Conservation (phyloP, 2,329 filamentous ascomycete genomes). For the Didymella keratinophila region DNA sequence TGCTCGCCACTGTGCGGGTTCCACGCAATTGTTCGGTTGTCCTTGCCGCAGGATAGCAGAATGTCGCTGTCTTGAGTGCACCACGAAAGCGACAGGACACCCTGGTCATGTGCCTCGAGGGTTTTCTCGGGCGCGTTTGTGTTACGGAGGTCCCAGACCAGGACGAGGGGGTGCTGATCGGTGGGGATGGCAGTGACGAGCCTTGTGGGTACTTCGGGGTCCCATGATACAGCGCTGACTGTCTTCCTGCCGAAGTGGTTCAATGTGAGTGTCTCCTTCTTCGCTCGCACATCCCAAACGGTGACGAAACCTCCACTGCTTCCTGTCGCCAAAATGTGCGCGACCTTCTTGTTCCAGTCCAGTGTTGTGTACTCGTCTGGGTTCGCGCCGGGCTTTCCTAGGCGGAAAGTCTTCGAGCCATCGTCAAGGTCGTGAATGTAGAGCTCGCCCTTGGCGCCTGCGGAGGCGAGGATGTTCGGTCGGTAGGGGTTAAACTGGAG, state of each 20-base stretch:
- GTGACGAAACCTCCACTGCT: constrained; percentile 94
- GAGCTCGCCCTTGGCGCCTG: constrained; percentile 92
- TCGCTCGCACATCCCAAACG: constrained; percentile 97
- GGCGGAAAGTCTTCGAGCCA: constrained; percentile 82
- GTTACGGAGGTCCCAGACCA: constrained; percentile 95
- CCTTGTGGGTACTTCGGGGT: constrained; percentile 91
- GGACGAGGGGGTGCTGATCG: constrained; percentile 85
- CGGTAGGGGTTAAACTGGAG: constrained; percentile 96
- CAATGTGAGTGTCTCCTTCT: constrained; percentile 94
- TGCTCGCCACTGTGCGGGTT: constrained; percentile 90
- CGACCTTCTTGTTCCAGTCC: constrained; percentile 98
- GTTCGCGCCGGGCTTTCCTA: constrained; percentile 86
- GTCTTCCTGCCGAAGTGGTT: constrained; percentile 90
- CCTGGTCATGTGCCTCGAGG: constrained; percentile 90
- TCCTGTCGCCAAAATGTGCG: constrained; percentile 94
- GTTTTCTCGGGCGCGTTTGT: constrained; percentile 92
- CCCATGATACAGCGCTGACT: constrained; percentile 96
- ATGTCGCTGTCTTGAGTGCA: constrained; percentile 89
- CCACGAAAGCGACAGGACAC: constrained; percentile 94
- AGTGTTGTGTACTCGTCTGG: constrained; percentile 95
- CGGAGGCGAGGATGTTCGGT: constrained; percentile 89
- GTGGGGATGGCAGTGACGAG: constrained; percentile 91
- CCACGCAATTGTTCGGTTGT: constrained; percentile 95
- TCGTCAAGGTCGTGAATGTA: constrained; percentile 96
- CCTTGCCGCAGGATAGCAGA: constrained; percentile 91